Base-by-base conservation (phyloP, 2,329 filamentous ascomycete species). In the Fusarium nodosum region DNA sequence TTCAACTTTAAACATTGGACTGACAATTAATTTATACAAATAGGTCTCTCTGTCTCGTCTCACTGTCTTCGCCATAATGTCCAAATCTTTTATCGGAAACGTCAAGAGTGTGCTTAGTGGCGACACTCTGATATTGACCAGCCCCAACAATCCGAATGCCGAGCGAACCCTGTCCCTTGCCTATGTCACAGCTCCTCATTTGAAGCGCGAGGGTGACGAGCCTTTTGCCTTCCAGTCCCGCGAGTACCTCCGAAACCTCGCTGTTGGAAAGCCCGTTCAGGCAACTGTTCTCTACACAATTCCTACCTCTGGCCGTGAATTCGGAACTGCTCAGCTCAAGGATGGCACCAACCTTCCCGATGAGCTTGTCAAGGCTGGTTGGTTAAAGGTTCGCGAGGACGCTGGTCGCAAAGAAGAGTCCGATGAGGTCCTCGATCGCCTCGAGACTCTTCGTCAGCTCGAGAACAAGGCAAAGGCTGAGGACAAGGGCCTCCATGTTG, bases 71-170 rank as follows among this genome's bases (percentile, higher is more conserved):
- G 71, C 63, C 76, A 81, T 60, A 75, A 85, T 87, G 84, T 82
- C 80, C 61, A 87, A 86, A 79, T 80, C 81, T 56, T 87, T 88
- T 75, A 80, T 89, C 79, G 88, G 90, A 78, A 92, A 90, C 76
- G 94, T 98, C 81, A 99, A 99, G 87, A 93, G 91, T 79, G 93
- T 97, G 73, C 85, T 97, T 77, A 97, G 94, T 77, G 96, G 96
- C 76, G 96, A 98, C 84, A 97, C 94, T 30, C 83, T 98, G 74
- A 85, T 98, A 70, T 84, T 98, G 76, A 89, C 91, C 74, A 93
- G 92, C 81, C 86, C 93, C 77, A 91, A 90, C 80, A 94, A 97
- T 79, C 91, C 92, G 36, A 86, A 88, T 70, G 88, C 91, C 80
- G 96, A 98, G 83, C 92, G 93, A 75, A 93, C 87, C 54, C 86